phyloP scores from a whole-genome alignment of 345 rosid species.

The Iberis pinnata region DNA sequence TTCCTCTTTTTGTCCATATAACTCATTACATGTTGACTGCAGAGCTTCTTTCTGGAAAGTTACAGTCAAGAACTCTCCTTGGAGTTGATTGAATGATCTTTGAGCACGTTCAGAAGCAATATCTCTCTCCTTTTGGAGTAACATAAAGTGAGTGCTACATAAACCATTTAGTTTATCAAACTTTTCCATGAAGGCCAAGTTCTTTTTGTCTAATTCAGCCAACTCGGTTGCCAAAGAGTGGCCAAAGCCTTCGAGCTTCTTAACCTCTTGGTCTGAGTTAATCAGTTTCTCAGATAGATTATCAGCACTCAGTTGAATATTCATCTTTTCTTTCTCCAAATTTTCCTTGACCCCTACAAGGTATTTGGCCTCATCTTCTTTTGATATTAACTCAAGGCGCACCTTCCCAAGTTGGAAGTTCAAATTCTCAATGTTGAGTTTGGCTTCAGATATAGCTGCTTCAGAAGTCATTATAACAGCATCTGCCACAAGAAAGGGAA shows the following conservation, averaged over 20 bases:
- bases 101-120: constrained; percentile 43
- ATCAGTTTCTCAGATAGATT: constrained; percentile 41
- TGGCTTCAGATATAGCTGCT: constrained; percentile 11
- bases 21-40: constrained; percentile 36
- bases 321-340: constrained; percentile 51
- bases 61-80: constrained; percentile 39
- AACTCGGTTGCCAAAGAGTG: constrained; percentile 41
- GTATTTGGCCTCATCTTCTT: constrained; percentile 49
- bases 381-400: constrained; percentile 41
- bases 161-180: constrained; percentile 51
- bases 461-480: background rate
- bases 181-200: constrained; percentile 36
- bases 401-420: constrained; percentile 51
- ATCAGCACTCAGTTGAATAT: constrained; percentile 45
- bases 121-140: constrained; percentile 45
- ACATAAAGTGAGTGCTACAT: constrained; percentile 43
- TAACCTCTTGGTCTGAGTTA: constrained; percentile 41
- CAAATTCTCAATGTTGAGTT: constrained; percentile 40
- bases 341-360: constrained; percentile 43
- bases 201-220: constrained; percentile 53
- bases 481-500: constrained; percentile 5
- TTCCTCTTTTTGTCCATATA: constrained; percentile 42
- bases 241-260: constrained; percentile 47
- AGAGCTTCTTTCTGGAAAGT: constrained; percentile 50
- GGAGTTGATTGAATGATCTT: constrained; percentile 46